These are phyloP conservation scores for Xerocomus nothofagi DNA, from an alignment of 1,284 basidiomycete species.

Conservation along the genomic window DNA sequence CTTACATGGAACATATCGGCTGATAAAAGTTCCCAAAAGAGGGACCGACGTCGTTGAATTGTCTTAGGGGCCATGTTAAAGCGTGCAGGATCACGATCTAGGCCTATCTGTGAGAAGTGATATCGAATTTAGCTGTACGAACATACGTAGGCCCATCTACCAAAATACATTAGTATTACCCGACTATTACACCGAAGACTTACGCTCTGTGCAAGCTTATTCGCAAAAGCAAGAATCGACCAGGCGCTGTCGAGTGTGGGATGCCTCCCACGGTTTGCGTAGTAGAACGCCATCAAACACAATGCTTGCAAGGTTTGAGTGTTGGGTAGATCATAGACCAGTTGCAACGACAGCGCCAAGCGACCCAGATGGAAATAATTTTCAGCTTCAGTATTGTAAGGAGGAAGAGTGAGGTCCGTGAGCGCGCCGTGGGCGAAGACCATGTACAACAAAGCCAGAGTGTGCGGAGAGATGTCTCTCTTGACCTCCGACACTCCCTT, in stretches of 20 bases:
- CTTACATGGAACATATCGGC: constrained; percentile 50
- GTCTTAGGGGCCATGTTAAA: constrained; percentile 56
- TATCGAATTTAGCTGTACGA: neutral
- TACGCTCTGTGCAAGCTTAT: constrained; percentile 59
- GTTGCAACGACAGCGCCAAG: constrained; percentile 56
- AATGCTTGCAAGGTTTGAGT: constrained; percentile 62
- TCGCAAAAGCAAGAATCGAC: constrained; percentile 49
- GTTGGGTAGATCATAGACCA: constrained; percentile 62
- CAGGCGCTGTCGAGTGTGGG: constrained; percentile 56
- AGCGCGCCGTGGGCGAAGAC: constrained; percentile 61
- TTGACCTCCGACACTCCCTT: constrained; percentile 26
- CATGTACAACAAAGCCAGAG: constrained; percentile 55
- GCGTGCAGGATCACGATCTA: constrained; percentile 61
- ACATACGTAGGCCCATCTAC: constrained; percentile 58
- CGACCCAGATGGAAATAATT: constrained; percentile 58
- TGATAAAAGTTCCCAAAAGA: constrained; percentile 62
- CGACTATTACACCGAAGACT: constrained; percentile 24
- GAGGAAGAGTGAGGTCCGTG: constrained; percentile 61
- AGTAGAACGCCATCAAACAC: constrained; percentile 53
- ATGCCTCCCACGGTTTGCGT: constrained; percentile 51
- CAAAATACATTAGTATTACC: constrained; percentile 13
- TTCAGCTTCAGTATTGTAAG: constrained; percentile 60
- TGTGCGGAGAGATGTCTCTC: constrained; percentile 47
- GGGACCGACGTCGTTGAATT: constrained; percentile 50
- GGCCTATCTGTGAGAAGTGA: constrained; percentile 9